A percentile compares a stretch with the other conserved stretches of the same genome.
phyloP scores from a whole-genome alignment of 345 rosid species.

The Nasturtium officinale region DNA sequence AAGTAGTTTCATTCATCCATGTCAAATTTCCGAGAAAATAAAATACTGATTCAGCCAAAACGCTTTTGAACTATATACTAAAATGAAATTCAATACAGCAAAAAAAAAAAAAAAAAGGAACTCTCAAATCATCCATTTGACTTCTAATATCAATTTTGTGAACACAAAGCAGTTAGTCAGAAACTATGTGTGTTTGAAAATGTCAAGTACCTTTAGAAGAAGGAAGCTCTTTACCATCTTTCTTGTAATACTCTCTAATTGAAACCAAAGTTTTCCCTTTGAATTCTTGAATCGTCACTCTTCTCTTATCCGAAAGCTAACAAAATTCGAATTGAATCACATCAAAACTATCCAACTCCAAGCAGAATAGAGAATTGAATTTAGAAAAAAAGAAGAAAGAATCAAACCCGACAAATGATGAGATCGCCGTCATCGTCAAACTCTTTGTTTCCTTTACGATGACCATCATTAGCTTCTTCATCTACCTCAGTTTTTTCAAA shows the following conservation, averaged over 20 bases:
- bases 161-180: no score
- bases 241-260: constrained; percentile 75
- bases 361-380: not conserved
- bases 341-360: not conserved
- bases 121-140: no score
- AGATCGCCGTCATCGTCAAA: constrained; percentile 80
- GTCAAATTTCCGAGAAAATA: no score
- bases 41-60: no score
- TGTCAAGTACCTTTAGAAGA: constrained; percentile 81
- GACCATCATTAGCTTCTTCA: constrained; percentile 22
- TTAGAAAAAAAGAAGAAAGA: not conserved
- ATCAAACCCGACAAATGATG: constrained; percentile 68
- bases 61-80: no score
- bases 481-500: constrained; percentile 10
- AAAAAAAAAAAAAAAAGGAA: no score
- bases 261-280: constrained; percentile 78
- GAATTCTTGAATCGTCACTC: constrained; percentile 85
- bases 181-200: no score
- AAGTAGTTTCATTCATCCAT: no score
- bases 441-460: constrained; percentile 46
- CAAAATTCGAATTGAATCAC: not conserved
- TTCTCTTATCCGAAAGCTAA: constrained; percentile 76
- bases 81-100: no score
- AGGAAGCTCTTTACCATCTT: constrained; percentile 91
- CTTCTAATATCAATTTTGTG: no score